phyloP scores from a whole-genome alignment of 2,329 filamentous ascomycete species.

The Tolypocladium pustulatum region DNA sequence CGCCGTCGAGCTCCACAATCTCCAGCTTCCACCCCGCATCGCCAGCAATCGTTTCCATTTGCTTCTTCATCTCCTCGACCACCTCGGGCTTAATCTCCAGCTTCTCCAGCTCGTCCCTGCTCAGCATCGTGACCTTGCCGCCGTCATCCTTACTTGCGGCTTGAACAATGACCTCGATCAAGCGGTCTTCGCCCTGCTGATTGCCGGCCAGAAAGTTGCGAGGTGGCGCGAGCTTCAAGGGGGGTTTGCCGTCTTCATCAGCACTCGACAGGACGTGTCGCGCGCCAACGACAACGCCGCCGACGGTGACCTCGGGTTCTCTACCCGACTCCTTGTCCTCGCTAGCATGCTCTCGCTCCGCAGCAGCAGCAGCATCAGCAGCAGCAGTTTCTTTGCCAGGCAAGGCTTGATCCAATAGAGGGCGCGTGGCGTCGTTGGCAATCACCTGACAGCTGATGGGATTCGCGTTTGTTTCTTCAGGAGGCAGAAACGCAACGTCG shows the following conservation, averaged over 20 bases:
- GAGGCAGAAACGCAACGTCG: slow-evolving; percentile 77
- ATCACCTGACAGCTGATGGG: slow-evolving; percentile 68
- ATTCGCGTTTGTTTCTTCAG: slow-evolving; percentile 66
- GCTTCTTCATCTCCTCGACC: slow-evolving; percentile 57
- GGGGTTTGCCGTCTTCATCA: slow-evolving; percentile 36
- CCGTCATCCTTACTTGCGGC: slow-evolving; percentile 43
- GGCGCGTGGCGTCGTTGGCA: slow-evolving; percentile 36
- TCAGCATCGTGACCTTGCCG: slow-evolving; percentile 49
- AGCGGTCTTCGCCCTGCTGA: slow-evolving; percentile 11
- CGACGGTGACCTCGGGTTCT: slow-evolving; percentile 29
- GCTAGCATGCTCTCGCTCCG: slow-evolving; percentile 1
- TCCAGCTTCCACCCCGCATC: slow-evolving; percentile 72
- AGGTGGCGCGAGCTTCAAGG: slow-evolving; percentile 33
- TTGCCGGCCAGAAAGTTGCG: slow-evolving; percentile 24
- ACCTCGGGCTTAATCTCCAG: slow-evolving; percentile 56
- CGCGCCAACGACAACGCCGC: slow-evolving; percentile 43
- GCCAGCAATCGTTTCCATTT: slow-evolving; percentile 58
- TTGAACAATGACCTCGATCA: slow-evolving; percentile 34
- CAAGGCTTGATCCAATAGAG: slow-evolving; percentile 21
- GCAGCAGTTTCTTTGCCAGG: slow-evolving; percentile 19
- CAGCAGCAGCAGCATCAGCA: background rate
- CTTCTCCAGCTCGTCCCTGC: slow-evolving; percentile 56
- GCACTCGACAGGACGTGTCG: slow-evolving; percentile 35
- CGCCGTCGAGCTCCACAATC: slow-evolving; percentile 55
- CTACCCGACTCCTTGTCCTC: slow-evolving; percentile 2